phyloP scores from a whole-genome alignment of 2,329 filamentous ascomycete species.

The Sporothrix pallida region DNA sequence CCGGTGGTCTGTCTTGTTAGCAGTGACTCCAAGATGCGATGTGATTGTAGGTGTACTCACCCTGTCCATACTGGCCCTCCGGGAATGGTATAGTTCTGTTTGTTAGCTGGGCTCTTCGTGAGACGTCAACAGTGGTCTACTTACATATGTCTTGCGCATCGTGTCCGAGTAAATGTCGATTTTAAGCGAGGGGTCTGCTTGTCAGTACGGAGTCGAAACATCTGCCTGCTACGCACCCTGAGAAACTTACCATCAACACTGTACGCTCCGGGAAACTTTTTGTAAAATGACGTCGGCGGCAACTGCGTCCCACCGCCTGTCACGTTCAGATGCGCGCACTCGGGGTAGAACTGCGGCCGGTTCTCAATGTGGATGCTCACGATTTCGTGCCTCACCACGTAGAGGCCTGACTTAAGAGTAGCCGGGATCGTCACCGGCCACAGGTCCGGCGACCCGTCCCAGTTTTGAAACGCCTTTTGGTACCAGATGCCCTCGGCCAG shows the following conservation, averaged over 20 bases:
- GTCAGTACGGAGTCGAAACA: constrained; percentile 31
- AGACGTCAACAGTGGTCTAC: neutral
- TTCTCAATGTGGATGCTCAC: constrained; percentile 57
- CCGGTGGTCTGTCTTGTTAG: constrained; percentile 1
- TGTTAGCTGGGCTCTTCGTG: neutral
- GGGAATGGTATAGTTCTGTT: constrained; percentile 47
- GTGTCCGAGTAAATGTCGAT: constrained; percentile 49
- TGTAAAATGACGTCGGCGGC: constrained; percentile 43
- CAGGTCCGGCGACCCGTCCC: constrained; percentile 47
- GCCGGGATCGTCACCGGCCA: constrained; percentile 56
- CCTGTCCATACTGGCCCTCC: constrained; percentile 50
- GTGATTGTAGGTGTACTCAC: constrained; percentile 37
- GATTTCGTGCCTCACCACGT: constrained; percentile 60
- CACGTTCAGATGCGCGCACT: constrained; percentile 49
- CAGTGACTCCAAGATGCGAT: neutral
- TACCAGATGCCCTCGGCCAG: constrained; percentile 48
- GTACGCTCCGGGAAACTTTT: constrained; percentile 48
- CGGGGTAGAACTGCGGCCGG: constrained; percentile 53
- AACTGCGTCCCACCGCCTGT: constrained; percentile 42
- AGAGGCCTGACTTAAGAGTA: constrained; percentile 53
- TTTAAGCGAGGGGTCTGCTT: constrained; percentile 45
- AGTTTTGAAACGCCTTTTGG: constrained; percentile 49
- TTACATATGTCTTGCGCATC: constrained; percentile 44
- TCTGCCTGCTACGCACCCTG: neutral
- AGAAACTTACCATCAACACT: constrained; percentile 42